phyloP scores from a whole-genome alignment of 164 flowering plant genomes.

The Berberis vulgaris region DNA sequence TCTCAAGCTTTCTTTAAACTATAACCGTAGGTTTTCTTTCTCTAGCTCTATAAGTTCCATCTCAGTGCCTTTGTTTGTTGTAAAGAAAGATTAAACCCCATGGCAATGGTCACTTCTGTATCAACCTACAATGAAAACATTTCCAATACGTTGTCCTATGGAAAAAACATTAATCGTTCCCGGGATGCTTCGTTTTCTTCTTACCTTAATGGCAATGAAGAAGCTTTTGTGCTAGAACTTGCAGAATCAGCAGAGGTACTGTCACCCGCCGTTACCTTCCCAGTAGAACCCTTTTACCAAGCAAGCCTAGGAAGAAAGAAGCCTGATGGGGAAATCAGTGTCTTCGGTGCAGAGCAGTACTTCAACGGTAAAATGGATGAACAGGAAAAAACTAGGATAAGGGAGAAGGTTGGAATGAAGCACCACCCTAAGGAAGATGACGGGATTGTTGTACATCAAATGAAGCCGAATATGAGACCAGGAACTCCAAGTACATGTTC shows the following conservation, averaged over 20 bases:
- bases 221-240: constrained; percentile 20
- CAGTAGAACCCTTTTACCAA: constrained; percentile 11
- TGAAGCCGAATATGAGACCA: constrained; percentile 17
- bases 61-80: neutral
- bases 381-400: constrained; percentile 8
- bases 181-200: constrained; percentile 44
- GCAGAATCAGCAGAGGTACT: constrained; percentile 16
- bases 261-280: neutral
- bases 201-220: constrained; percentile 25
- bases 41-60: neutral
- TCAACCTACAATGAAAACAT: constrained; percentile 18
- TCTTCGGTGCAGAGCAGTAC: constrained; percentile 70
- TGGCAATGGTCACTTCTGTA: constrained; percentile 30
- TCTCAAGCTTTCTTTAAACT: neutral
- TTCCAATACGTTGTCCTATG: constrained; percentile 9
- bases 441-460: neutral
- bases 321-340: constrained; percentile 50
- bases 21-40: neutral
- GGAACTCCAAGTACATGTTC: constrained; percentile 60
- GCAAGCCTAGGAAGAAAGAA: constrained; percentile 16
- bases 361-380: constrained; percentile 46
- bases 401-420: constrained; percentile 3
- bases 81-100: constrained; percentile 3
- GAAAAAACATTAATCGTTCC: constrained; percentile 8
- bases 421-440: constrained; percentile 15